Evolutionary conservation across 768 basidiomycete genomes (phyloP).

Genomic region (Flagelloscypha sp.): DNA sequence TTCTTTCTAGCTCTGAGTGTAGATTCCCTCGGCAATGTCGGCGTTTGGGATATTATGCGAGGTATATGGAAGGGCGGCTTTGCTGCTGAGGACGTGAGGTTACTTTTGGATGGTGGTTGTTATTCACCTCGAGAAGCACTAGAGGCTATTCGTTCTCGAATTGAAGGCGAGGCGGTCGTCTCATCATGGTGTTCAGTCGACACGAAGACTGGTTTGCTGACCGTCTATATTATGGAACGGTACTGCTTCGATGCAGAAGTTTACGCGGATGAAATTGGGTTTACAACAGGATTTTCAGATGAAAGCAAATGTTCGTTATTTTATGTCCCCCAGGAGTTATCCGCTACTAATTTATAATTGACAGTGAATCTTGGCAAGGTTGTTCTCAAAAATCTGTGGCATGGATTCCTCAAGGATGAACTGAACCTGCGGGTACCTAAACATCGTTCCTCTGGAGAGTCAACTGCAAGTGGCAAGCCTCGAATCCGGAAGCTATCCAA

Average conservation of each 20-base stretch:
- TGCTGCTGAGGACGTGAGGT: slow-evolving; percentile 46
- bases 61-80: slow-evolving; percentile 71
- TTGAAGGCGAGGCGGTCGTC: slow-evolving; percentile 92
- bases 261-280: slow-evolving; percentile 87
- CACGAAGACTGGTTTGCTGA: slow-evolving; percentile 82
- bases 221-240: slow-evolving; percentile 78
- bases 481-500: too few species aligned
- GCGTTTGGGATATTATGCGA: slow-evolving; percentile 86
- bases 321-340: slow-evolving; percentile 3
- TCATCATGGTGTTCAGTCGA: slow-evolving; percentile 82
- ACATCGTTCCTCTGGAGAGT: too few species aligned
- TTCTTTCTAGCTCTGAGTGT: slow-evolving; percentile 86
- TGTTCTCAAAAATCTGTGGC: slow-evolving; percentile 80
- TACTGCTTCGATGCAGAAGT: slow-evolving; percentile 95
- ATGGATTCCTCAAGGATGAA: slow-evolving; percentile 68
- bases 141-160: slow-evolving; percentile 78
- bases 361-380: slow-evolving; percentile 90
- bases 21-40: slow-evolving; percentile 81
- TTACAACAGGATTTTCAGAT: slow-evolving; percentile 56
- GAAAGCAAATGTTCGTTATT: slow-evolving; percentile 67
- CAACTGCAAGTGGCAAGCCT: too few species aligned
- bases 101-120: slow-evolving; percentile 27
- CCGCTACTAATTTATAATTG: slow-evolving; percentile 6
- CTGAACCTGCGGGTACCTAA: slow-evolving; percentile 36
- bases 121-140: slow-evolving; percentile 54